Base-by-base conservation (phyloP, 2,329 filamentous ascomycete genomes). In the Hymenoscyphus albidus region DNA sequence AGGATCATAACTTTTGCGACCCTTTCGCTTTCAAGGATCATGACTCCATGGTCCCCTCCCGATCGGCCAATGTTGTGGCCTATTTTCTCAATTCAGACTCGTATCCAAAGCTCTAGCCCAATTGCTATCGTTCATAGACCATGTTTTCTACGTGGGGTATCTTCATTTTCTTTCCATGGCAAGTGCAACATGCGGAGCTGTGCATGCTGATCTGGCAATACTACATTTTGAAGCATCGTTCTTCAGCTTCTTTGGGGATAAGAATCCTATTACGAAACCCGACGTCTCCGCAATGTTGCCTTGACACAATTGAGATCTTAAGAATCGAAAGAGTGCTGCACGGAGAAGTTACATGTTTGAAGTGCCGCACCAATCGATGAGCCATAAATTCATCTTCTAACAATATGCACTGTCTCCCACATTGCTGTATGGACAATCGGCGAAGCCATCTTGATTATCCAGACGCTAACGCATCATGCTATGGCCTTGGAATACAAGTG, bases 361-460 rank as follows among this genome's bases (percentile, higher is more conserved):
- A 42, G 39, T 42, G 39, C 39, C 39, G 39, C 27, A 31, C 51
- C 51, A 22, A 31, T 31, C n/a, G 5, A 55, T 55, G 27, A 55
- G 51, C 51, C 51, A 55, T 55, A 58, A 58, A 58, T 32, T 58
- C 55, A n/a, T 58, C 55, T 38, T 58, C 55, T 32, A 58, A 58
- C 57, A 59, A 59, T 42, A 59, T 59, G n/a, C 57, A 59, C 57
- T 59, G 39, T 57, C 55, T 32, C 55, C 55, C 55, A 57, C 55
- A 57, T 57, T 55, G 51, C 55, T 57, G 55, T 16, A 57, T 57
- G 31, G 31, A 57, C 14, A 57, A 57, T 57, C 31, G 31, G 55
- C 55, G 55, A 31, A 32, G 55, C 55, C 55, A 59, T 62, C 62
- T 66, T 64, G 56, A 63, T 62, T 42, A 42, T 42, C 39, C 16